Base-by-base conservation (phyloP, 2,329 filamentous ascomycete species). In the Cadophora sp. region DNA sequence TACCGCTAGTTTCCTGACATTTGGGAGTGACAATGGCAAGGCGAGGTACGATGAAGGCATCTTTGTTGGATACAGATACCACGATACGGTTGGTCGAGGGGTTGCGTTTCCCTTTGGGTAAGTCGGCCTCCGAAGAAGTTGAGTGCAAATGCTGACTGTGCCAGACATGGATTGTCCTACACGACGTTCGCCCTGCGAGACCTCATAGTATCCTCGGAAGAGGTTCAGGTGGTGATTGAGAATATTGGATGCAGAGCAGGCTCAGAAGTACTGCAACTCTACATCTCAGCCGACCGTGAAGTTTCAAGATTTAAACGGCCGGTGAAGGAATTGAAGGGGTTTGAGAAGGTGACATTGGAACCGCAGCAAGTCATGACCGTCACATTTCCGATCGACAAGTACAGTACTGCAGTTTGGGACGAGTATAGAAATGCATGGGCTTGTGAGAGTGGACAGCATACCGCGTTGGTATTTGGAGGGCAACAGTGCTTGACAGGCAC, bases 101-200 rank as follows among this genome's bases (percentile, higher is more conserved):
- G 87, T 88, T 0, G 81, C 90, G 0, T 92, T 92, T 79, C 83
- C 89, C 37, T 92, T 92, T 76, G 92, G 92, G 55, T 58, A 40
- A 58, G 55, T 37, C 16, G 19, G n/a, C 4, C n/a, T 12, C 26
- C n/a, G 11, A 16, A n/a, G 2, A 19, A 24, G 29, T 22, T 24
- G 55, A 14, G 31, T 24, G 19, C 3, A 29, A 22, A 34, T 31
- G 55, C 55, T 58, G 34, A 58, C 22, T 8, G 3, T 14, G 37
- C 12, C n/a, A 58, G 55, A 22, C 89, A 93, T 75, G 92, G 92
- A 1, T 19, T 95, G 1, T 91, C 89, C 19, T 94, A 94, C 79
- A 93, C 91, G 0, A 87, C 82, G 1, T 64, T 64, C 8, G 12
- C 50, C 5, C 9, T 58, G 9, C 8, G 22, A 43, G 34, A 29